These are phyloP conservation scores for Melanomma pulvis-pyrius DNA, from an alignment of 495 filamentous ascomycete genomes.

Conservation along the genomic window DNA sequence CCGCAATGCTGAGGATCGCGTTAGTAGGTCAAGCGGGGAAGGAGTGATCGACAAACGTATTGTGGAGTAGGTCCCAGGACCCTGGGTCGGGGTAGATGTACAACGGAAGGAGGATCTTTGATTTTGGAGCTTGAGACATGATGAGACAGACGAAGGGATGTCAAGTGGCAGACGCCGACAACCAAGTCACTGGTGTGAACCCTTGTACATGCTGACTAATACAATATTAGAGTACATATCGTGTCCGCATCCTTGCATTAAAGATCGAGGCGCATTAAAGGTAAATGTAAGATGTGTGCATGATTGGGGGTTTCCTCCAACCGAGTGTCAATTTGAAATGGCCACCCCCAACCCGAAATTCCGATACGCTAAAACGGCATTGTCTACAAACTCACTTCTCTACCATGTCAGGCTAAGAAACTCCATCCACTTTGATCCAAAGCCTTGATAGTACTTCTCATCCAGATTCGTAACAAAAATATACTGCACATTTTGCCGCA, in stretches of 20 bases:
- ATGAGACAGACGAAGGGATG: not conserved
- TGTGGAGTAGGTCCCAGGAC: conserved; percentile 30
- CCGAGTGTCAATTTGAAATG: not conserved
- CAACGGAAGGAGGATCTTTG: conserved; percentile 27
- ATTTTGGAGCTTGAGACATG: not conserved
- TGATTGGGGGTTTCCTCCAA: too few relatives aligned
- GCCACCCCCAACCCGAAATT: too few relatives aligned
- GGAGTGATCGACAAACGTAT: conserved; percentile 12
- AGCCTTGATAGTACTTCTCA: conserved; percentile 4
- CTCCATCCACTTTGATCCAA: conserved; percentile 1
- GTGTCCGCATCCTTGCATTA: not conserved
- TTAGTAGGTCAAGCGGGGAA: not conserved
- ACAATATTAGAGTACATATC: too few relatives aligned
- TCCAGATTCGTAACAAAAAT: conserved; percentile 12
- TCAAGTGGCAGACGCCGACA: too few relatives aligned
- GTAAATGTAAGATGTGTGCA: too few relatives aligned
- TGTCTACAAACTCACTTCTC: not conserved
- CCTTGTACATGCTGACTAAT: conserved; percentile 1
- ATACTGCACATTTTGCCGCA: conserved; percentile 11
- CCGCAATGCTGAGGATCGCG: not conserved
- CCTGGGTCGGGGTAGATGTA: conserved; percentile 34
- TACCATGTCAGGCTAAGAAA: conserved; percentile 22
- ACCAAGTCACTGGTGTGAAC: not conserved
- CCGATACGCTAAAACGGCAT: not conserved
- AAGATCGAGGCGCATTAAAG: too few relatives aligned